A percentile compares a stretch with the other conserved stretches of the same genome.
Conservation (phyloP, 352 stramenopile species). For the Globisporangium cylindrosporum region DNA sequence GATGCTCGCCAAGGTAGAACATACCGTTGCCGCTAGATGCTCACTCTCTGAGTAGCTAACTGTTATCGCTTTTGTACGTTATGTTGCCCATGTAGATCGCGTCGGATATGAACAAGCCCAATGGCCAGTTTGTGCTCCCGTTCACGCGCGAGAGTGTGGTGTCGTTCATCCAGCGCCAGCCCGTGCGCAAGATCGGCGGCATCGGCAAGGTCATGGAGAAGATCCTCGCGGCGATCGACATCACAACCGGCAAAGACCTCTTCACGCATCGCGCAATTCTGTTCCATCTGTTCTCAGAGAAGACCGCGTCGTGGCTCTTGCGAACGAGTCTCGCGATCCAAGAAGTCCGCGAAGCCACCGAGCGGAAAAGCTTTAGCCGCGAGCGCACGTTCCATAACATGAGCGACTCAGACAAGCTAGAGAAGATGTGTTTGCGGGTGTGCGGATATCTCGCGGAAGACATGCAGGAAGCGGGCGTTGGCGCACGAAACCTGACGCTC, state of each 20-base stretch:
- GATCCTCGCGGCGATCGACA: conserved; percentile 75
- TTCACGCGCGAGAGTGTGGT: conserved; percentile 72
- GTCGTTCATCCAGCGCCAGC: conserved; percentile 86
- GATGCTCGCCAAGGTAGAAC: conserved; percentile 89
- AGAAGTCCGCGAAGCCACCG: conserved; percentile 37
- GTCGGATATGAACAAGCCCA: conserved; percentile 96
- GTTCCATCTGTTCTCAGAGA: conserved; percentile 63
- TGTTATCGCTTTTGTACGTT: not conserved
- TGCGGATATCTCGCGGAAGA: conserved; percentile 57
- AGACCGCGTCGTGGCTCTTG: conserved; percentile 67
- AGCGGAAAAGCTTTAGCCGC: conserved; percentile 78
- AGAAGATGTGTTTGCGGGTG: conserved; percentile 66
- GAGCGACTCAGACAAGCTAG: conserved; percentile 38
- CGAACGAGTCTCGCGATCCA: conserved; percentile 70
- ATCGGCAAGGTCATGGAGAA: conserved; percentile 97
- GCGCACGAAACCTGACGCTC: conserved; percentile 59
- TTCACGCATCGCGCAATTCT: conserved; percentile 56
- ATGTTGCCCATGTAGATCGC: conserved; percentile 63
- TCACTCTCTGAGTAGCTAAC: not conserved
- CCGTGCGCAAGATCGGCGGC: conserved; percentile 92
- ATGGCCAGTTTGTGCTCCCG: conserved; percentile 92
- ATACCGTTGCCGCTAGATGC: not conserved
- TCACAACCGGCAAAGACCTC: conserved; percentile 85
- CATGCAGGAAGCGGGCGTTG: conserved; percentile 37
- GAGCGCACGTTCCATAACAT: conserved; percentile 65